Evolutionary conservation across 306 rosid genomes (phyloP).

Genomic region (Neltuma alba): DNA sequence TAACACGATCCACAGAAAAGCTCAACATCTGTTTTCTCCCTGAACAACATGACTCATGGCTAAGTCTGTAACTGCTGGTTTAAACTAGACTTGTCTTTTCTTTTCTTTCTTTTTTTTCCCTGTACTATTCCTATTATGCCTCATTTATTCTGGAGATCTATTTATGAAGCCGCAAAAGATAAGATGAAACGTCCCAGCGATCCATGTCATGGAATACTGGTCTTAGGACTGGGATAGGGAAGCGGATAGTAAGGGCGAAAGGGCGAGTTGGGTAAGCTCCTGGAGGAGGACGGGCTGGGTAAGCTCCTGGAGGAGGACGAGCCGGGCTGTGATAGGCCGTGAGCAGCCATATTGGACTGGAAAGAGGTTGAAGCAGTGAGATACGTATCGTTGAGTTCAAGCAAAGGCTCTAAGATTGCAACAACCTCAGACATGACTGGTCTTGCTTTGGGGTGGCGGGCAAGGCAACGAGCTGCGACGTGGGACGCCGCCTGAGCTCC

Average conservation of each 20-base stretch:
- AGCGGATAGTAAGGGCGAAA: conserved; percentile 27
- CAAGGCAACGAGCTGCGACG: conserved; percentile 50
- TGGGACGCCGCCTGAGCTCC: conserved; percentile 44
- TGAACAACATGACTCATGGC: background rate
- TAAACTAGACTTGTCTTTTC: background rate
- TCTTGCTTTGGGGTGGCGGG: conserved; percentile 46
- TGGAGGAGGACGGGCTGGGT: conserved; percentile 39
- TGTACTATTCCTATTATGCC: too few species aligned
- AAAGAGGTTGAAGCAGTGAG: conserved; percentile 30
- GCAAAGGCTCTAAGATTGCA: conserved; percentile 34
- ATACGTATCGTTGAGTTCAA: conserved; percentile 34
- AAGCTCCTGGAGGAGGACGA: background rate
- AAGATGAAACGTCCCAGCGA: too few species aligned
- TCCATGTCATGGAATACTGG: background rate
- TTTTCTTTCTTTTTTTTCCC: too few species aligned
- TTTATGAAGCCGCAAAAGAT: too few species aligned
- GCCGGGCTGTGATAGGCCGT: background rate
- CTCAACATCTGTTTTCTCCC: background rate
- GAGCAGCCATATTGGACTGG: conserved; percentile 30
- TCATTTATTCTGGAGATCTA: too few species aligned
- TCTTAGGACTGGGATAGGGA: conserved; percentile 33
- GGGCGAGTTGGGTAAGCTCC: conserved; percentile 47
- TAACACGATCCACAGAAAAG: background rate
- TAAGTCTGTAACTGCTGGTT: background rate
- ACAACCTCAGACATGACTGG: conserved; percentile 73